phyloP scores from a whole-genome alignment of 169 alveolate genomes.

The Blepharisma undulans region DNA sequence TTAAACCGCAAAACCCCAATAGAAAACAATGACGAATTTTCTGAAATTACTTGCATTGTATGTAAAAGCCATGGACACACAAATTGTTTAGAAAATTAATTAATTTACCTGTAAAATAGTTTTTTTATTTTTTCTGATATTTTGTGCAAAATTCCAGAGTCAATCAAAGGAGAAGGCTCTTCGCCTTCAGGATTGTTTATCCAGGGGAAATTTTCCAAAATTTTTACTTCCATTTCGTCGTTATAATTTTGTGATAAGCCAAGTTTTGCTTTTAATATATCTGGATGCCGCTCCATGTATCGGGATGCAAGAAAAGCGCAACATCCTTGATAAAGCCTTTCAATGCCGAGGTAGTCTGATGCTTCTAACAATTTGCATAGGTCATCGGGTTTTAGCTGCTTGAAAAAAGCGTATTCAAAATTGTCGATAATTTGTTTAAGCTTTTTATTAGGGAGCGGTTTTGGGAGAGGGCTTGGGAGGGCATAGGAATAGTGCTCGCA shows the following conservation, averaged over 20 bases:
- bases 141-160: background rate
- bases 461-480: background rate
- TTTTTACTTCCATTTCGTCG: background rate
- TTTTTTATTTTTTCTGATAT: background rate
- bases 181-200: background rate
- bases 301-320: background rate
- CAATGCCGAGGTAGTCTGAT: background rate
- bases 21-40: background rate
- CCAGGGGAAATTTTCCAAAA: background rate
- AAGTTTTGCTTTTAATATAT: background rate
- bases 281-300: background rate
- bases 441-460: background rate
- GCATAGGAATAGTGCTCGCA: background rate
- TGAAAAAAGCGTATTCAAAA: background rate
- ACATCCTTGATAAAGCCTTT: background rate
- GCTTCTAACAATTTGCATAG: background rate
- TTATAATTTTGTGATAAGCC: background rate
- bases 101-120: background rate
- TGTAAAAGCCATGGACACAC: background rate
- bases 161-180: background rate
- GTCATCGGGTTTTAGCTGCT: background rate
- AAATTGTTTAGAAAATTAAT: background rate
- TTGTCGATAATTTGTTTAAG: background rate
- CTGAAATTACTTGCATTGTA: background rate
- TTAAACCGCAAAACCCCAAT: background rate